phyloP scores from a whole-genome alignment of 176 grass and related monocot genomes.

The Tillandsia leiboldiana region DNA sequence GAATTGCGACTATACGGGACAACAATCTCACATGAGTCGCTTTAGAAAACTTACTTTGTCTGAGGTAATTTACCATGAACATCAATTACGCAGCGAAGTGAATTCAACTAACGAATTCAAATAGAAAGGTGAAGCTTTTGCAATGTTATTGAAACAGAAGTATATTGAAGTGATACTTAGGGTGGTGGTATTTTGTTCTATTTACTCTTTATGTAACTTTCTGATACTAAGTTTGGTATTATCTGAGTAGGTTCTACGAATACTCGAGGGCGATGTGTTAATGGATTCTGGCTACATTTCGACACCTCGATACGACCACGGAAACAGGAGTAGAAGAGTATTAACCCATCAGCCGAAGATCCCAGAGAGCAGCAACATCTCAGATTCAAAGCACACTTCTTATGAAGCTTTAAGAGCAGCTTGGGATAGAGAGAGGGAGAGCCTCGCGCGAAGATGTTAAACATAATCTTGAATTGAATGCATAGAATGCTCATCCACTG shows the following conservation, averaged over 20 bases:
- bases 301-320: constrained; percentile 46
- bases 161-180: too few species aligned
- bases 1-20: too few species aligned
- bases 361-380: constrained; percentile 30
- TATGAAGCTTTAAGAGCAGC: constrained; percentile 44
- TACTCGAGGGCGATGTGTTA: constrained; percentile 78
- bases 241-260: constrained; percentile 73
- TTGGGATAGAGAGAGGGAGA: constrained; percentile 63
- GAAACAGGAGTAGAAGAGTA: constrained; percentile 54
- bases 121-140: too few species aligned
- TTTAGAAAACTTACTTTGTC: too few species aligned
- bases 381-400: constrained; percentile 12
- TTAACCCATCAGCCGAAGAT: constrained; percentile 34
- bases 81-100: too few species aligned
- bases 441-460: constrained; percentile 43
- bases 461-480: not conserved
- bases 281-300: constrained; percentile 50
- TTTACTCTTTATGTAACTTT: not conserved
- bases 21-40: too few species aligned
- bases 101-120: too few species aligned
- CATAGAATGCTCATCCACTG: constrained; percentile 7
- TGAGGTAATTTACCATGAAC: too few species aligned
- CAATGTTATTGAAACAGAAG: too few species aligned
- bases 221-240: not conserved
- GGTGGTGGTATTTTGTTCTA: too few species aligned